Evolutionary conservation across 2,329 filamentous ascomycete genomes (phyloP).

Genomic region (Cladosporium oxysporum): DNA sequence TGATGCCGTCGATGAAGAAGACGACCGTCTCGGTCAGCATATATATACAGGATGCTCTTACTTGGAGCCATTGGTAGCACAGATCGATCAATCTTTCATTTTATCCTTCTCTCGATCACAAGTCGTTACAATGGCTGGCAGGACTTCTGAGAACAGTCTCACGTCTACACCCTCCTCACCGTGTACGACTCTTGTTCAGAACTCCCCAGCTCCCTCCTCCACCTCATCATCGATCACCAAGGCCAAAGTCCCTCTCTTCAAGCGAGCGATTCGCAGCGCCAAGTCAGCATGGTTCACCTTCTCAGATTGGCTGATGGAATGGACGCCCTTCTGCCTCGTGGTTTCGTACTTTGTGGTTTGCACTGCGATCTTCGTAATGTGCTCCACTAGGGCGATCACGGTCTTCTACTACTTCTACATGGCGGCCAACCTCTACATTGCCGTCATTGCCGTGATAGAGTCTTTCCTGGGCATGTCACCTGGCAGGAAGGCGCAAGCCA

Average conservation of each 20-base stretch:
- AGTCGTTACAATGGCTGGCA: not conserved
- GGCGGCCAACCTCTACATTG: conserved; percentile 37
- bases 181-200: not conserved
- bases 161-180: not conserved
- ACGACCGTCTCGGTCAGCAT: not conserved
- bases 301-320: conserved; percentile 35
- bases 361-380: conserved; percentile 35
- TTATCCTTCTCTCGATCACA: not conserved
- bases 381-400: conserved; percentile 31
- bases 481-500: conserved; percentile 32
- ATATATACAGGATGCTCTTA: not conserved
- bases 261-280: conserved; percentile 8
- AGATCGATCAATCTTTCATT: not conserved
- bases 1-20: not conserved
- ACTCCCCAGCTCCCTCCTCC: not conserved
- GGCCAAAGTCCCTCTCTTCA: not conserved
- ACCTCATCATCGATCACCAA: not conserved
- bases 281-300: conserved; percentile 25
- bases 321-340: conserved; percentile 35
- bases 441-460: conserved; percentile 32
- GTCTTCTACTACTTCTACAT: conserved; percentile 39
- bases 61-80: no score
- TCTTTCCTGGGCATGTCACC: conserved; percentile 37
- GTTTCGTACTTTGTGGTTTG: conserved; percentile 34
- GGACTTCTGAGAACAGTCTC: not conserved